Conservation (phyloP, 176 grass and related monocot species). For the Cenchrus fungigraminus region DNA sequence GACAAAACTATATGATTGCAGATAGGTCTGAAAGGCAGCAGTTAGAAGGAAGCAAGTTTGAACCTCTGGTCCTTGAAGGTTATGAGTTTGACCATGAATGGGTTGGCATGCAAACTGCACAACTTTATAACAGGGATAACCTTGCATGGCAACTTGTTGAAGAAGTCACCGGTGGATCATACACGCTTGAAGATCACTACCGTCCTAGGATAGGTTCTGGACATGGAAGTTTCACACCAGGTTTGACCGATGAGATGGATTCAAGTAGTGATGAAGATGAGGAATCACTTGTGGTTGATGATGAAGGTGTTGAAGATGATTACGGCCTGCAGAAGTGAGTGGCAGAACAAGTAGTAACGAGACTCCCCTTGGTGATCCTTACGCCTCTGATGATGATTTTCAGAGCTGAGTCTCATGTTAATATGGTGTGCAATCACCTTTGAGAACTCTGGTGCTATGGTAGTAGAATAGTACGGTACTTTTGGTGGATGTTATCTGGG, state of each 20-base stretch:
- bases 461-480: neutral
- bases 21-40: neutral
- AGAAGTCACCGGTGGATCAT: slow-evolving; percentile 15
- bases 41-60: slow-evolving; percentile 20
- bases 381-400: neutral
- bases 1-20: neutral
- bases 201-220: neutral
- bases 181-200: neutral
- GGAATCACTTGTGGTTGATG: neutral
- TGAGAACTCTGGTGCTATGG: neutral
- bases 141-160: neutral
- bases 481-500: neutral
- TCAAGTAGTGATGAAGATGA: neutral
- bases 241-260: neutral
- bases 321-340: neutral
- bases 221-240: neutral
- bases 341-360: neutral
- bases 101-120: slow-evolving; percentile 19
- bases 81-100: slow-evolving; percentile 1
- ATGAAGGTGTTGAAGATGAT: slow-evolving; percentile 5
- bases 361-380: neutral
- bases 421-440: neutral
- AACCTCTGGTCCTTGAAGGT: slow-evolving; percentile 7
- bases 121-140: neutral
- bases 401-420: neutral